Evolutionary conservation across 148 eudicot genomes (phyloP).

Genomic region (Silene conica): DNA sequence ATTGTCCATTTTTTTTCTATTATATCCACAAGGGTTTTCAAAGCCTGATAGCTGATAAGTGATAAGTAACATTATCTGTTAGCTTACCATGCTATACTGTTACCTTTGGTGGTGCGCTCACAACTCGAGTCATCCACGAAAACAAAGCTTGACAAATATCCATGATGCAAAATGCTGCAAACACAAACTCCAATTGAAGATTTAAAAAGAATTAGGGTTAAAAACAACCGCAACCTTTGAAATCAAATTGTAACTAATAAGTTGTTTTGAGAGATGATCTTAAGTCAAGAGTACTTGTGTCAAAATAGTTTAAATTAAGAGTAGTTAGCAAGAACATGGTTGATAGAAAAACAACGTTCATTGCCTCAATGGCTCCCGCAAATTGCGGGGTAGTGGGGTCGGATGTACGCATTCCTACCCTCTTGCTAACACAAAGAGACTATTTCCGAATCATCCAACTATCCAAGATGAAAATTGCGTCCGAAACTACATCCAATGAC

Average conservation of each 20-base stretch:
- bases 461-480: too few species aligned
- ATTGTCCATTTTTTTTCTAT: neutral
- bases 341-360: too few species aligned
- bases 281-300: too few species aligned
- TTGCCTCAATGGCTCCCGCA: too few species aligned
- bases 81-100: neutral
- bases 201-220: neutral
- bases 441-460: too few species aligned
- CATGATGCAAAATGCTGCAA: conserved; percentile 4
- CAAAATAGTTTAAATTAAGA: too few species aligned
- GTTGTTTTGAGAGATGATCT: neutral
- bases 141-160: neutral
- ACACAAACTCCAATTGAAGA: neutral
- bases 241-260: neutral
- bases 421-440: too few species aligned
- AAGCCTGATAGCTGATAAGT: neutral
- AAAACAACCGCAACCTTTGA: neutral
- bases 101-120: neutral
- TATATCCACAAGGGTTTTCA: neutral
- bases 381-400: too few species aligned
- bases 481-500: too few species aligned
- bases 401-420: too few species aligned
- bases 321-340: too few species aligned
- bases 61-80: neutral
- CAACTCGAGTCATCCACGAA: neutral